These are phyloP conservation scores for Penicillium angulare DNA, from an alignment of 495 filamentous ascomycete species.

Conservation along the genomic window DNA sequence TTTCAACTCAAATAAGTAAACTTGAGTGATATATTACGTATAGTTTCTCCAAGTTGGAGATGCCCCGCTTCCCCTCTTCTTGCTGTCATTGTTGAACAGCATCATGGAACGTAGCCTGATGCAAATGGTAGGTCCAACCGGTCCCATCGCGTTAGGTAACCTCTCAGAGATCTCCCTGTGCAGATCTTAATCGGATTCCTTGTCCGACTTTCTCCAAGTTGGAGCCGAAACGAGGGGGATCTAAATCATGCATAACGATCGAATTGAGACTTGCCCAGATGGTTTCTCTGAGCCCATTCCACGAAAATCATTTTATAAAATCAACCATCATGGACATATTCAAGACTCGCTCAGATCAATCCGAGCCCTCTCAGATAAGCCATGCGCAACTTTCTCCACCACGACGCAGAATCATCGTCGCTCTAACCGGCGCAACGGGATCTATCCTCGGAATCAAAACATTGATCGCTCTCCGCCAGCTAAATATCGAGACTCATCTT, in stretches of 20 bases:
- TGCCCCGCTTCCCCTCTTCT: not conserved
- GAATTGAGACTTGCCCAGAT: too few species aligned
- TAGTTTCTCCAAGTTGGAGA: not conserved
- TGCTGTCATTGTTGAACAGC: too few species aligned
- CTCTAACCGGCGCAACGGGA: constrained; percentile 43
- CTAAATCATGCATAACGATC: not conserved
- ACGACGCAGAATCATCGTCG: constrained; percentile 37
- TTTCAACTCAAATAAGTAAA: too few species aligned
- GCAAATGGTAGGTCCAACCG: not conserved
- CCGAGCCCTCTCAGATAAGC: not conserved
- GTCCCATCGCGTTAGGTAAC: not conserved
- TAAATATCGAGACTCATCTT: constrained; percentile 43
- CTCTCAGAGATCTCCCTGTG: not conserved
- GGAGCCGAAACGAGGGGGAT: not conserved
- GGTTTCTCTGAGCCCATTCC: too few species aligned
- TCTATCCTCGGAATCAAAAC: constrained; percentile 36
- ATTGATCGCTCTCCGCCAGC: constrained; percentile 33
- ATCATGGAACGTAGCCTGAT: too few species aligned
- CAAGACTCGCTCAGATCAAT: not conserved
- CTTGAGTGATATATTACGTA: not conserved
- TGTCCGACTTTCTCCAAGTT: not conserved
- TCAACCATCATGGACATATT: not conserved
- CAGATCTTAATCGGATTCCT: not conserved
- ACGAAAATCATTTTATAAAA: too few species aligned
- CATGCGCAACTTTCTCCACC: not conserved